Evolutionary conservation across 371 early-diverging fungal species (phyloP).

Genomic region (Mycotypha africana): DNA sequence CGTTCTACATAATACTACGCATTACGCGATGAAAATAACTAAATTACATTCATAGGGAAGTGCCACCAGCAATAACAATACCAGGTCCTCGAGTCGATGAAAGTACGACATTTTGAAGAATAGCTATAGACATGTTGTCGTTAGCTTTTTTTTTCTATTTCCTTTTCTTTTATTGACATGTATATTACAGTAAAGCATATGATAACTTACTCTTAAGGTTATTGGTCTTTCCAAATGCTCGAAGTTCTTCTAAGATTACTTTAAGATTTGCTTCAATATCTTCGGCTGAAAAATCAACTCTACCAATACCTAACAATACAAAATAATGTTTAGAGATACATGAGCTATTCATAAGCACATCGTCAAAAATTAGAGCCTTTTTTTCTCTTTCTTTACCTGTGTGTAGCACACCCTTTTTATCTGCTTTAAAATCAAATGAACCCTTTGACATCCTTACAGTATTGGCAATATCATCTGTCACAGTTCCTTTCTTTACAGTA

Average conservation of each 20-base stretch:
- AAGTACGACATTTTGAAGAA: constrained; percentile 54
- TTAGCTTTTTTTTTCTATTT: not conserved
- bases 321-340: too few species aligned
- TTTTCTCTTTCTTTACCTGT: constrained; percentile 38
- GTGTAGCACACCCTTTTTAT: constrained; percentile 68
- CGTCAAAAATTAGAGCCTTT: not conserved
- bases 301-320: constrained; percentile 51
- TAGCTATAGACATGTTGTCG: constrained; percentile 23
- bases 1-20: too few species aligned
- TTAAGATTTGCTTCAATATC: constrained; percentile 59
- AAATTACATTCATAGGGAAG: too few species aligned
- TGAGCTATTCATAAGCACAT: not conserved
- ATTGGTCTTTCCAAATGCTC: constrained; percentile 51
- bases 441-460: constrained; percentile 59
- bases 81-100: constrained; percentile 62
- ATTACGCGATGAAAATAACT: too few species aligned
- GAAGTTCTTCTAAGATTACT: constrained; percentile 53
- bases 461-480: constrained; percentile 63
- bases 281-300: constrained; percentile 39
- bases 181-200: not conserved
- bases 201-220: constrained; percentile 44
- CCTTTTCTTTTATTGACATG: not conserved
- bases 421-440: constrained; percentile 73
- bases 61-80: constrained; percentile 39
- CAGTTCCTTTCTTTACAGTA: constrained; percentile 85